Base-by-base conservation (phyloP, 495 filamentous ascomycete genomes). In the Hyaloscypha bicolor region DNA sequence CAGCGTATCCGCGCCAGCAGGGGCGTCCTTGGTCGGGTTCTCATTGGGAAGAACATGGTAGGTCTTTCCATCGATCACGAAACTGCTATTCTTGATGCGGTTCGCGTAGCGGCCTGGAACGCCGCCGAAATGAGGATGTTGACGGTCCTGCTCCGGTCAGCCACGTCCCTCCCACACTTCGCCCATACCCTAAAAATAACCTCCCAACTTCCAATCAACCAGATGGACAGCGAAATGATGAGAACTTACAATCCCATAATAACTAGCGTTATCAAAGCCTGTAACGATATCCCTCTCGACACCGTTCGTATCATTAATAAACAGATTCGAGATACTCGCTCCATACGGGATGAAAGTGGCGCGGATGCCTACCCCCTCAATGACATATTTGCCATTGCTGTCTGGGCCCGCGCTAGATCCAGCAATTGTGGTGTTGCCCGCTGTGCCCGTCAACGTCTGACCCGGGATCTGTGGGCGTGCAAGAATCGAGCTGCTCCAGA, bases 41-140 rank as follows among this genome's bases (percentile, higher is more conserved):
- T 96, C 92, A 76, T 94, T 95, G 39, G 88, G 77, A n/a, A 68
- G 57, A 19, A 92, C 79, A 66, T 93, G 83, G 72, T 89, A 94
- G 0, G 76, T 81, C 16, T 69, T 70, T 29, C 86, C 89, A 60
- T 92, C 89, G 66, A 94, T 84, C 65, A 81, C 82, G 73, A 95
- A 96, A 9, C 86, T 91, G 68, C 87, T 88, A 76, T 95, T 95
- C 82, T 90, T 92, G 79, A 95, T 96, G 37, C 91, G 88, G 77
- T 96, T 94, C 52, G 91, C 91, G 72, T 94, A 94, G 21, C 91
- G 89, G 42, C 92, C 92, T 6, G 88, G 89, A n/a, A 92, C 85
- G 8, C 88, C 82, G 52, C 91, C 91, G 66, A 91, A 90, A 80
- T 89, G 91, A 58, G 90, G 91, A 78, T 91, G 90, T 60, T 85